Conservation (phyloP, 1,284 basidiomycete genomes). For the Prillingera fragicola region DNA sequence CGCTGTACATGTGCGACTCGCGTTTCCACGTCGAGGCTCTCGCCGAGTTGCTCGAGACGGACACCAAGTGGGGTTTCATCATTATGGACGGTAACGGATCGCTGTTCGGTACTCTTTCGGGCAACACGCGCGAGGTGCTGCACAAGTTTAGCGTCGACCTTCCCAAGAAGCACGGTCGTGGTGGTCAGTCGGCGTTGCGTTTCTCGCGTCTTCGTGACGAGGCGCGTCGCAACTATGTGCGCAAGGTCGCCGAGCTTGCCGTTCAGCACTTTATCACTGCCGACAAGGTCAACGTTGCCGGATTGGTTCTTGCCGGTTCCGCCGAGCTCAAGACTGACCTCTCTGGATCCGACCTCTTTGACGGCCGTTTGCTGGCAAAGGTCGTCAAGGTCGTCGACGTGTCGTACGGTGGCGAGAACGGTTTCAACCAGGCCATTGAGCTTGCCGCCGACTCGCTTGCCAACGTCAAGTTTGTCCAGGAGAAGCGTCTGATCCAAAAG, state of each 20-base stretch:
- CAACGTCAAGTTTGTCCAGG: constrained; percentile 99
- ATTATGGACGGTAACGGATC: constrained; percentile 65
- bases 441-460: constrained; percentile 89
- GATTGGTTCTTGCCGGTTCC: constrained; percentile 93
- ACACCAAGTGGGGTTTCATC: constrained; percentile 98
- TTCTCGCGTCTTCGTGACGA: constrained; percentile 99
- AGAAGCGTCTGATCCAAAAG: constrained; percentile 94
- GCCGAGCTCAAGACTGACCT: constrained; percentile 99
- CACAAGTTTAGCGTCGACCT: constrained; percentile 99
- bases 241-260: constrained; percentile 94
- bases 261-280: constrained; percentile 97
- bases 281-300: constrained; percentile 97
- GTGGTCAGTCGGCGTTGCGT: constrained; percentile 99
- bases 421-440: constrained; percentile 98
- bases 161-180: constrained; percentile 99
- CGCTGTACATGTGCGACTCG: constrained; percentile 98
- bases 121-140: constrained; percentile 94
- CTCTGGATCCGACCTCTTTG: constrained; percentile 94
- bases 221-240: constrained; percentile 98
- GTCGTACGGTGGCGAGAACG: constrained; percentile 97
- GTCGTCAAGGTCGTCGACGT: constrained; percentile 98
- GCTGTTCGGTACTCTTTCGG: constrained; percentile 90
- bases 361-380: constrained; percentile 78
- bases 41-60: constrained; percentile 92
- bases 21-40: constrained; percentile 99